These are phyloP conservation scores for Leccinum subtestaceum DNA, from an alignment of 768 basidiomycete genomes.

Conservation along the genomic window DNA sequence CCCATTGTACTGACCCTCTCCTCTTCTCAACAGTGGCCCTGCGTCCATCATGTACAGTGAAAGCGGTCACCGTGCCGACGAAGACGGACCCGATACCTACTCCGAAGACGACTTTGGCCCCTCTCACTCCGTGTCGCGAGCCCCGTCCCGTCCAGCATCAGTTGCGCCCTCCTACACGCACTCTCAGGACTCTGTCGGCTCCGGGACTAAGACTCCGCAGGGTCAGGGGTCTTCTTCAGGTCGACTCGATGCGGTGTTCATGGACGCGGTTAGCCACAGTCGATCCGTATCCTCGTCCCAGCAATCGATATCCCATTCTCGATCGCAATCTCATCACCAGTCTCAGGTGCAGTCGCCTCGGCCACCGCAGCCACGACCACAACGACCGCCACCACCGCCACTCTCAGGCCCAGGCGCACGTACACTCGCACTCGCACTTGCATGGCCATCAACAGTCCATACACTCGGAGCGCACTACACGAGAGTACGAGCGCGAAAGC, in stretches of 20 bases:
- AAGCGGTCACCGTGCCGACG: constrained; percentile 68
- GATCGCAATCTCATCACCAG: constrained; percentile 15
- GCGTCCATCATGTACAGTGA: constrained; percentile 83
- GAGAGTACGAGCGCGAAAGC: constrained; percentile 26
- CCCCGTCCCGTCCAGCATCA: constrained; percentile 42
- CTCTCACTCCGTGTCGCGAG: constrained; percentile 32
- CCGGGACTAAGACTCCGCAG: constrained; percentile 32
- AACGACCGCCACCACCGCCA: neutral
- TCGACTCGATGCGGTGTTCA: constrained; percentile 25
- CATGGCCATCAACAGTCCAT: constrained; percentile 13
- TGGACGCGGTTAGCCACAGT: constrained; percentile 31
- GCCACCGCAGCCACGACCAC: neutral
- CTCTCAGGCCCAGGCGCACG: neutral
- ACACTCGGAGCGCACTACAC: constrained; percentile 19
- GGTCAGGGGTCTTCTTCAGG: constrained; percentile 29
- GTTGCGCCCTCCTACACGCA: constrained; percentile 53
- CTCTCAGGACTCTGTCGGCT: constrained; percentile 42
- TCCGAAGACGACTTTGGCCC: constrained; percentile 60
- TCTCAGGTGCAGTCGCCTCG: neutral
- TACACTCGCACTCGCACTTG: neutral
- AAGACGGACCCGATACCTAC: constrained; percentile 64
- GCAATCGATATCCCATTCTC: constrained; percentile 10
- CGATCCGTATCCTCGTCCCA: constrained; percentile 22
- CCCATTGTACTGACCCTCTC: neutral
- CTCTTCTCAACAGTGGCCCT: constrained; percentile 51